Percentiles rank a stretch among this genome's conserved stretches.
These are phyloP conservation scores for Priceomyces haplophilus DNA, from an alignment of 805 yeast species.

Conservation along the genomic window DNA sequence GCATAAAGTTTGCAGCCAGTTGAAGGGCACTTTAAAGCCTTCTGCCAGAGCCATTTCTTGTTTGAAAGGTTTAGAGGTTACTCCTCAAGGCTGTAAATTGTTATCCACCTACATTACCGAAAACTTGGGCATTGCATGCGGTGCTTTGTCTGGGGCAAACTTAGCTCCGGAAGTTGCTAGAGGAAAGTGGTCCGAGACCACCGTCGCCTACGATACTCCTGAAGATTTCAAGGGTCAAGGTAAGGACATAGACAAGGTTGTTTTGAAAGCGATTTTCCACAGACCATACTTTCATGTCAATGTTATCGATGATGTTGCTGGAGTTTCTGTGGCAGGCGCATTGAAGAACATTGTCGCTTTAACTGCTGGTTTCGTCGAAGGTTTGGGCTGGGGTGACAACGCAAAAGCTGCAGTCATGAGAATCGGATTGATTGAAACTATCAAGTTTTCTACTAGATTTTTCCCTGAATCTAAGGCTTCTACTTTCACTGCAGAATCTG, in stretches of 20 bases:
- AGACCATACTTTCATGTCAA: conserved; percentile 97
- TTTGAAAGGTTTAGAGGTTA: conserved; percentile 91
- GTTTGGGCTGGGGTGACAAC: conserved; percentile 98
- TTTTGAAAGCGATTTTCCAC: conserved; percentile 84
- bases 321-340: conserved; percentile 96
- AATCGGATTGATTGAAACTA: conserved; percentile 88
- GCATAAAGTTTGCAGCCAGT: conserved; percentile 68
- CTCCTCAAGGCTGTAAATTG: conserved; percentile 78
- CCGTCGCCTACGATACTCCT: conserved; percentile 86
- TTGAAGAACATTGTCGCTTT: conserved; percentile 93
- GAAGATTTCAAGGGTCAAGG: conserved; percentile 65
- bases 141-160: conserved; percentile 96
- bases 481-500: conserved; percentile 90
- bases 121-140: conserved; percentile 83
- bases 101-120: conserved; percentile 77
- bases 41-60: conserved; percentile 87
- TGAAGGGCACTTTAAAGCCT: conserved; percentile 71
- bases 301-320: conserved; percentile 89
- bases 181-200: conserved; percentile 96
- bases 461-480: conserved; percentile 38
- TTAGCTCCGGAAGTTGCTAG: conserved; percentile 95
- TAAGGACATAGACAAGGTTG: conserved; percentile 64
- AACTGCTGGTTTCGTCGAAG: conserved; percentile 97
- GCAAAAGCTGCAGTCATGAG: conserved; percentile 98
- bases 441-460: conserved; percentile 49